Evolutionary conservation across 2,329 filamentous ascomycete species (phyloP).

Genomic region (Plenodomus lindquistii): DNA sequence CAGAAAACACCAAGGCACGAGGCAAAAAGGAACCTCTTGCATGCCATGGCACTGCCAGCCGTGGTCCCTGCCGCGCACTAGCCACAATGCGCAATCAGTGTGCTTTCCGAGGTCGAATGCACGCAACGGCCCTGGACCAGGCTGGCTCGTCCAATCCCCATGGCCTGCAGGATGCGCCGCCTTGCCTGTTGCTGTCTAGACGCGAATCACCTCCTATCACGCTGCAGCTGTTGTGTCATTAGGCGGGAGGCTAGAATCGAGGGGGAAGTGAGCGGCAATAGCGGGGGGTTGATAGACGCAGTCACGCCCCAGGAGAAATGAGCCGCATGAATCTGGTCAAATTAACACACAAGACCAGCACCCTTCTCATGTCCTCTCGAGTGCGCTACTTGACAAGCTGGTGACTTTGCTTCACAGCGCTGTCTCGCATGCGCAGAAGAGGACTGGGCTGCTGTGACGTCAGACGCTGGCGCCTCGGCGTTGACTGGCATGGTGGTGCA

Average conservation of each 20-base stretch:
- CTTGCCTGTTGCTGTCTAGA: slow-evolving; percentile 20
- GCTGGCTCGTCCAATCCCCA: slow-evolving; percentile 7
- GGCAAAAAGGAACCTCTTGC: slow-evolving; percentile 31
- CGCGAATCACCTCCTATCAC: slow-evolving; percentile 4
- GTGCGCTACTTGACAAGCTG: too few species aligned
- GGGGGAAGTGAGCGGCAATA: not conserved
- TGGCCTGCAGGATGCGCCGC: slow-evolving; percentile 11
- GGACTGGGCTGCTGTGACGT: too few species aligned
- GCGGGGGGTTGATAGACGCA: not conserved
- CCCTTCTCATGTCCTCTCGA: too few species aligned
- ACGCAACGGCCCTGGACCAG: slow-evolving; percentile 16
- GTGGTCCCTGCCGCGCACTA: slow-evolving; percentile 27
- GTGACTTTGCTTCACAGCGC: too few species aligned
- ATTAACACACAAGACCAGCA: too few species aligned
- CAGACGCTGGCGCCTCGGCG: not conserved
- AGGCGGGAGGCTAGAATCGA: not conserved
- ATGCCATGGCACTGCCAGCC: slow-evolving; percentile 4
- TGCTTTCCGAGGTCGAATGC: slow-evolving; percentile 25
- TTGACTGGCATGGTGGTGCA: slow-evolving; percentile 5
- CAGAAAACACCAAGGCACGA: slow-evolving; percentile 20
- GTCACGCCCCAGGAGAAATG: not conserved
- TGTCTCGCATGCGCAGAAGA: too few species aligned
- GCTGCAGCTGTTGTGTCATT: slow-evolving; percentile 1
- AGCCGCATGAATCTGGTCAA: not conserved
- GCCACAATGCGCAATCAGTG: slow-evolving; percentile 28